Conservation (phyloP, 1,139 yeast genomes). For the Candida labiduridarum region DNA sequence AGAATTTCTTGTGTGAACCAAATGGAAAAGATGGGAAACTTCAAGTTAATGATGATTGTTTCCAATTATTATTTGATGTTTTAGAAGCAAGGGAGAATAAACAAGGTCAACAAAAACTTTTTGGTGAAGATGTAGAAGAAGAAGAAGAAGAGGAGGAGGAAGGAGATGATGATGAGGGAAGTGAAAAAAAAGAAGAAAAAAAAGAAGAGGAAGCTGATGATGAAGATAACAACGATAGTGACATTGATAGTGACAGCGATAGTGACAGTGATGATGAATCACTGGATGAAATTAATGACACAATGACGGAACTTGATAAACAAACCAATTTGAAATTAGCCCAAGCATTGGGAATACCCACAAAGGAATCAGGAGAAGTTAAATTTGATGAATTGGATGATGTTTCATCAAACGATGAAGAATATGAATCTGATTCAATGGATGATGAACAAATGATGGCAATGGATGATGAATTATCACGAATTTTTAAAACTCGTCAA, state of each 20-base stretch:
- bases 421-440: conserved; percentile 77
- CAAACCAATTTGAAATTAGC: conserved; percentile 75
- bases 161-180: conserved; percentile 19
- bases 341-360: conserved; percentile 72
- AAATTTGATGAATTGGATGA: conserved; percentile 43
- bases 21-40: conserved; percentile 29
- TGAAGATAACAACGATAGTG: conserved; percentile 30
- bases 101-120: conserved; percentile 77
- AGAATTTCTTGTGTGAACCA: conserved; percentile 43
- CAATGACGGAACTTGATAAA: conserved; percentile 59
- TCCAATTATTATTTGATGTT: conserved; percentile 65
- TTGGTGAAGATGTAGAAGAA: conserved; percentile 61
- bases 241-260: conserved; percentile 32
- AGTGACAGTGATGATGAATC: conserved; percentile 20
- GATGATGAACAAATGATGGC: conserved; percentile 98
- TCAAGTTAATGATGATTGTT: conserved; percentile 47
- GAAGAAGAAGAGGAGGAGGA: conserved; percentile 14
- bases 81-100: conserved; percentile 75
- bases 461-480: conserved; percentile 80
- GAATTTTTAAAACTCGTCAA: conserved; percentile 81
- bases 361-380: conserved; percentile 47
- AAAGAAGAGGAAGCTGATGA: conserved; percentile 30
- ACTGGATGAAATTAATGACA: conserved; percentile 24
- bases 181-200: conserved; percentile 35
- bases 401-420: conserved; percentile 32